Evolutionary conservation across 202 grass and related monocot species (phyloP), one percentile per base, ranked within the genome.

Genomic region (Carex sylvatica): DNA sequence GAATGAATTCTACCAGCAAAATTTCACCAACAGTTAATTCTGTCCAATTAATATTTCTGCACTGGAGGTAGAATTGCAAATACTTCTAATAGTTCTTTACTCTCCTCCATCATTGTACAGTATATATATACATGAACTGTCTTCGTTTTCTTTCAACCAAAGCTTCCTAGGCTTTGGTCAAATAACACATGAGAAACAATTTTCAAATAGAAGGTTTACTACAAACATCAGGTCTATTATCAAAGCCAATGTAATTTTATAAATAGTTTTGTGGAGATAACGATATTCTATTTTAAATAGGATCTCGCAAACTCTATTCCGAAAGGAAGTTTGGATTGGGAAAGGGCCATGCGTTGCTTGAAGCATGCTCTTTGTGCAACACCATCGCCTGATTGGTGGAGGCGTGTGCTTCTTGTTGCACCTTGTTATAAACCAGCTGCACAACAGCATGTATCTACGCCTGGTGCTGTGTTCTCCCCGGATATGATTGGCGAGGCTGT

Each of bases 401-500:
- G 95, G 69, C 95, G 92, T 74, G 91, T 93, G 80, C 92, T 98
- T 87, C 87, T 98, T 78, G 87, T 95, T 84, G 92, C 95, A 38
- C 95, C 95, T 84, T 98, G 95, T 90, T 98, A 98, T 84, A 93
- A 91, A 84, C 66, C 82, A 65, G 81, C 87, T 65, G 75, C 88
- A 83, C 84, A 92, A 42, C 93, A 93, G 86, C 79, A 81, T 24
- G 80, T 90, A 78, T 95, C 95, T 84, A 98, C 91, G 46, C 91
- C 92, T 81, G 95, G 95, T 84, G 95, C 95, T 80, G 95, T 98
- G 86, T 98, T 98, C 82, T 95, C 92, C 61, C 92, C 87, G 56
- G 92, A 98, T 91, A 98, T 98, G 95, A 93, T 98, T 83, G 89
- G 92, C 33, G 92, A 98, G 85, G 92, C 95, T 88, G 92, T 98